A percentile compares a stretch with the other conserved stretches of the same genome.
Conservation (phyloP, 176 grass and related monocot genomes). For the Melocanna baccifera region DNA sequence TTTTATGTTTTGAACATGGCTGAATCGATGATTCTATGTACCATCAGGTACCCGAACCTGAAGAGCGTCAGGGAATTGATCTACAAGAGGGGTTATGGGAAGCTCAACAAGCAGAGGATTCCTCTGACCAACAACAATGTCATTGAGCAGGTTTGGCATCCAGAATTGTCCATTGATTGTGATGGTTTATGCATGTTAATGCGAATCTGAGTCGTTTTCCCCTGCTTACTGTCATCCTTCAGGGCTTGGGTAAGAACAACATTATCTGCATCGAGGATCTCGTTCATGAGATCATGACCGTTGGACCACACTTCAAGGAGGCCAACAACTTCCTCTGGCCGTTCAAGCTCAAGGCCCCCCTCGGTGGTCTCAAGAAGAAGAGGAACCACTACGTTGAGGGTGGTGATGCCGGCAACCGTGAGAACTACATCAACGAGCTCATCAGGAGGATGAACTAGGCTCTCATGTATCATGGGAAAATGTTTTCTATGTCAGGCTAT, state of each 20-base stretch:
- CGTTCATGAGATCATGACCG: conserved; percentile 64
- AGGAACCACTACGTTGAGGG: conserved; percentile 64
- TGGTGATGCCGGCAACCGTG: conserved; percentile 65
- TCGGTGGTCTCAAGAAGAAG: conserved; percentile 60
- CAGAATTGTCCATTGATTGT: neutral
- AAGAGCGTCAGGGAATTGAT: conserved; percentile 80
- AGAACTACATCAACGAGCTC: conserved; percentile 79
- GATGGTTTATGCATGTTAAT: neutral
- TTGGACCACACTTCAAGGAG: conserved; percentile 69
- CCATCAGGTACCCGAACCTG: conserved; percentile 66
- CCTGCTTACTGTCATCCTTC: neutral
- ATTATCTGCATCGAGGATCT: conserved; percentile 77
- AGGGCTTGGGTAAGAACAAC: conserved; percentile 58
- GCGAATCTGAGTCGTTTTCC: neutral
- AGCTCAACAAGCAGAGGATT: conserved; percentile 78
- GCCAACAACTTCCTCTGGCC: conserved; percentile 74
- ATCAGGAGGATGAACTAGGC: conserved; percentile 65
- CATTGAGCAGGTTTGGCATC: conserved; percentile 45
- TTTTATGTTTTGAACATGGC: neutral
- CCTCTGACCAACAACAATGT: conserved; percentile 68
- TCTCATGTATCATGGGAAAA: neutral
- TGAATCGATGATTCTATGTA: neutral
- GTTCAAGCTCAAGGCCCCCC: conserved; percentile 69
- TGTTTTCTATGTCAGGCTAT: neutral
- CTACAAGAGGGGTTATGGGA: conserved; percentile 78